Percentiles rank a stretch among this genome's conserved stretches.
Evolutionary conservation across 805 yeast species (phyloP).

Genomic region (Suhomyces sp.): DNA sequence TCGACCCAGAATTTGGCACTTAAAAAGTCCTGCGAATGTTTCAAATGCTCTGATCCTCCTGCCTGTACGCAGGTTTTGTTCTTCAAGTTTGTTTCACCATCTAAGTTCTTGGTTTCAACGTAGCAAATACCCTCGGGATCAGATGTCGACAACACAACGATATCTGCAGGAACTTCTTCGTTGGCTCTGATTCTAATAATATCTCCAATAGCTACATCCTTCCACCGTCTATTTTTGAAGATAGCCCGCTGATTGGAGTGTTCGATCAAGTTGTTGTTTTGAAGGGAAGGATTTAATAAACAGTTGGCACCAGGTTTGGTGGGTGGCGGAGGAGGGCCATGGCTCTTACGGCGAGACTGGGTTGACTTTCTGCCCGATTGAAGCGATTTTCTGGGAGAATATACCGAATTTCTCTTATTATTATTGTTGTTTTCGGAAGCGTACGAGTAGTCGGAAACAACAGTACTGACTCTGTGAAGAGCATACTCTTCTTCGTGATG

Average conservation of each 20-base stretch:
- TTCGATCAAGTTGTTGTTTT: conserved; percentile 4
- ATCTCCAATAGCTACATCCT: conserved; percentile 70
- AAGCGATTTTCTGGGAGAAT: conserved; percentile 7
- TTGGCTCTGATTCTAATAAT: conserved; percentile 65
- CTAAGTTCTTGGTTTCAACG: conserved; percentile 77
- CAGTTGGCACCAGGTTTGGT: conserved; percentile 15
- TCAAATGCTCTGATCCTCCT: conserved; percentile 46
- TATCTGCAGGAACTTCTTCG: conserved; percentile 80
- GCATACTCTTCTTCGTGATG: conserved; percentile 23
- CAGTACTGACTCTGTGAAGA: conserved; percentile 37
- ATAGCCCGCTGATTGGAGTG: not conserved
- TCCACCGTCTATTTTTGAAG: conserved; percentile 48
- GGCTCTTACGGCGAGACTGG: not conserved
- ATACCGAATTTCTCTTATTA: conserved; percentile 9
- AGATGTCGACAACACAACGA: conserved; percentile 60
- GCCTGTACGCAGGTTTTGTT: conserved; percentile 51
- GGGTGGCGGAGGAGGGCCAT: not conserved
- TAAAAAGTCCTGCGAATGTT: conserved; percentile 57
- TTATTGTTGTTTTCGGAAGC: conserved; percentile 4
- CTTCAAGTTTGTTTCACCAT: conserved; percentile 55
- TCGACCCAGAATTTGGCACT: conserved; percentile 59
- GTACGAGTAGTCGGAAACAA: conserved; percentile 31
- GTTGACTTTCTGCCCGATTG: not conserved
- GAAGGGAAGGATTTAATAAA: conserved; percentile 20
- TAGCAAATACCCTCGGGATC: conserved; percentile 70